Percentiles rank a stretch among this genome's conserved stretches.
Conservation (phyloP, 2,329 filamentous ascomycete species). For the Fusarium sublunatum region DNA sequence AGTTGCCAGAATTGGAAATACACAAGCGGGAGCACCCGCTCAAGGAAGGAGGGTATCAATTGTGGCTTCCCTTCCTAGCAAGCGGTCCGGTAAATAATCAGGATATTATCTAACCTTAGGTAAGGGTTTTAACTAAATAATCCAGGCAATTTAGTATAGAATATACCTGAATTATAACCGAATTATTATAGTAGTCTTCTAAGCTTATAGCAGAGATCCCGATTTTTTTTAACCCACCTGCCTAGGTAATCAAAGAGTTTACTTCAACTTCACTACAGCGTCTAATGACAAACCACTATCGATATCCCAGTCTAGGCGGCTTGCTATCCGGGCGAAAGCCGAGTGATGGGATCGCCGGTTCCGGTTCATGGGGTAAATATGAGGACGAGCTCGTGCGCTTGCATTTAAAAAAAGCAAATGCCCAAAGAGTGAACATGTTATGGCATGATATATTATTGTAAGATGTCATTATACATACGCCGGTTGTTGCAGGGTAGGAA, state of each 20-base stretch:
- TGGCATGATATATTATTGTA: constrained; percentile 5
- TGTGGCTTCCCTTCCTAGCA: not conserved
- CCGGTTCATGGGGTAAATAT: constrained; percentile 13
- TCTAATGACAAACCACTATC: not conserved
- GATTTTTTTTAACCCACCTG: no score
- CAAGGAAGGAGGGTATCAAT: not conserved
- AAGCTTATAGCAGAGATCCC: no score
- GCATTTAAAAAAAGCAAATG: constrained; percentile 8
- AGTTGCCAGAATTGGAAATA: constrained; percentile 9
- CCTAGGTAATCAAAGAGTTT: not conserved
- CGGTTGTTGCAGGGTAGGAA: constrained; percentile 31
- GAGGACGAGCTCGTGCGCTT: constrained; percentile 4
- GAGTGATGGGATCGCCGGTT: constrained; percentile 5
- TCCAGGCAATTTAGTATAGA: no score
- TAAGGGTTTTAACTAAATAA: no score
- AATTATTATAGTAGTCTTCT: no score
- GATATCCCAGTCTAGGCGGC: not conserved
- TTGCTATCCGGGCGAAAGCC: constrained; percentile 10
- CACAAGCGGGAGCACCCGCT: not conserved
- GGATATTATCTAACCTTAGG: no score
- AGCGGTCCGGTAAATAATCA: no score
- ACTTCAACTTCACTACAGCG: not conserved
- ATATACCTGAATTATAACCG: no score
- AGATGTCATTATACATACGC: constrained; percentile 8
- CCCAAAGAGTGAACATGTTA: not conserved